phyloP scores from a whole-genome alignment of 106 monocot genomes.

The Acorus gramineus region DNA sequence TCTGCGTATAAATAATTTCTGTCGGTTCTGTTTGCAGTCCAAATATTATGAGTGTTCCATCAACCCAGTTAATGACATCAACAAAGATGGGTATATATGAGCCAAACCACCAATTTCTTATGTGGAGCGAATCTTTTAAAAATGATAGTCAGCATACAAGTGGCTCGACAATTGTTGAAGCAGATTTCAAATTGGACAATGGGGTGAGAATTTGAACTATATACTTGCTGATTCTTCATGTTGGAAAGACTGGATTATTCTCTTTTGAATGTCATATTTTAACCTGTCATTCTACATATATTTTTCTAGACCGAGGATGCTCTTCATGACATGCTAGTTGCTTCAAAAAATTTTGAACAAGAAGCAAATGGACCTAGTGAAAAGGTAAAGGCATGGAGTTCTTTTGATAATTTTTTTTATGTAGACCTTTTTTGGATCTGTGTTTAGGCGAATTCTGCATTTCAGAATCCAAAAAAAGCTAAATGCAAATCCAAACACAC shows the following conservation, averaged over 20 bases:
- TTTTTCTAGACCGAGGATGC: conserved; percentile 37
- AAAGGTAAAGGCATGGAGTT: conserved; percentile 37
- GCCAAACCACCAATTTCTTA: conserved; percentile 36
- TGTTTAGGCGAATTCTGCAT: too few species aligned
- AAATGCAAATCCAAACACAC: too few species aligned
- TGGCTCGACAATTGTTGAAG: conserved; percentile 35
- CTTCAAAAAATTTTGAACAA: conserved; percentile 32
- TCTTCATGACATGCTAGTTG: conserved; percentile 27
- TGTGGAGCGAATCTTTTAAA: conserved; percentile 55
- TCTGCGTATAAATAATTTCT: too few species aligned
- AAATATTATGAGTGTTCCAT: conserved; percentile 41
- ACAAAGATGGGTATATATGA: conserved; percentile 56
- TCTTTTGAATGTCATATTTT: background rate
- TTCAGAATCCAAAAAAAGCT: too few species aligned
- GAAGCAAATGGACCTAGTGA: conserved; percentile 54
- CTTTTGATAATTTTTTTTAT: background rate
- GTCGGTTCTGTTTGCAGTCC: conserved; percentile 18
- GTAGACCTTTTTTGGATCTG: too few species aligned
- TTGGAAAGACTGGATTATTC: background rate
- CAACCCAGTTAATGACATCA: conserved; percentile 47
- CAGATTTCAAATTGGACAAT: conserved; percentile 36
- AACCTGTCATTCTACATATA: background rate
- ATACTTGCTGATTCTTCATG: background rate
- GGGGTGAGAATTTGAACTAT: conserved; percentile 21
- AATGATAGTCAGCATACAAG: conserved; percentile 42